These are phyloP conservation scores for Houttuynia cordata DNA, from an alignment of 164 flowering plant species.

Conservation along the genomic window DNA sequence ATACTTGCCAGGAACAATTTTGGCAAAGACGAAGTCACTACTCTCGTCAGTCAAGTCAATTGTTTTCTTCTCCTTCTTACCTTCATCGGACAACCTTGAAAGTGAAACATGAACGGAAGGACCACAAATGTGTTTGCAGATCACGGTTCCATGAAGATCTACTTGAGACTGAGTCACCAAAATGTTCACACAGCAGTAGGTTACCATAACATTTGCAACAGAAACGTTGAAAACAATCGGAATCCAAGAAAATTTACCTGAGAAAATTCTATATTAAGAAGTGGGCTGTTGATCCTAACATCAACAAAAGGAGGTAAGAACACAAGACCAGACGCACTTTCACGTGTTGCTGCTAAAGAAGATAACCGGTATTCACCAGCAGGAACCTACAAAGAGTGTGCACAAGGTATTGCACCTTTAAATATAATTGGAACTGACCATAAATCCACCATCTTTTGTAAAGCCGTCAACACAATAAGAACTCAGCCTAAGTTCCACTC, in stretches of 20 bases:
- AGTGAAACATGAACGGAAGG: slow-evolving; percentile 53
- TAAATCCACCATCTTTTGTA: no score
- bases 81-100: slow-evolving; percentile 26
- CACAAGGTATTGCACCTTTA: not conserved
- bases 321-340: slow-evolving; percentile 55
- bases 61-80: slow-evolving; percentile 33
- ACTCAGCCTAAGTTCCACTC: no score
- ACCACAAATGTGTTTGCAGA: slow-evolving; percentile 82
- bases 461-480: no score
- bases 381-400: slow-evolving; percentile 40
- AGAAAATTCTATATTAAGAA: slow-evolving; percentile 58
- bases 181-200: slow-evolving; percentile 4
- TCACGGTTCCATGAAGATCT: slow-evolving; percentile 57
- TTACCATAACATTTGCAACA: not conserved
- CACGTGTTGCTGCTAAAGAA: slow-evolving; percentile 55
- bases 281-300: slow-evolving; percentile 64
- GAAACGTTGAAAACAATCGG: not conserved
- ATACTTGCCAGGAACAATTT: slow-evolving; percentile 86
- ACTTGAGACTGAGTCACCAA: slow-evolving; percentile 57
- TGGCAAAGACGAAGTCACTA: slow-evolving; percentile 45
- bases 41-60: slow-evolving; percentile 44
- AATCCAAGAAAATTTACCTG: slow-evolving; percentile 35
- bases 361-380: slow-evolving; percentile 87
- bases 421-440: no score
- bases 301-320: slow-evolving; percentile 69